Evolutionary conservation across 1,139 yeast species (phyloP).

Genomic region (Kodamaea plutei): DNA sequence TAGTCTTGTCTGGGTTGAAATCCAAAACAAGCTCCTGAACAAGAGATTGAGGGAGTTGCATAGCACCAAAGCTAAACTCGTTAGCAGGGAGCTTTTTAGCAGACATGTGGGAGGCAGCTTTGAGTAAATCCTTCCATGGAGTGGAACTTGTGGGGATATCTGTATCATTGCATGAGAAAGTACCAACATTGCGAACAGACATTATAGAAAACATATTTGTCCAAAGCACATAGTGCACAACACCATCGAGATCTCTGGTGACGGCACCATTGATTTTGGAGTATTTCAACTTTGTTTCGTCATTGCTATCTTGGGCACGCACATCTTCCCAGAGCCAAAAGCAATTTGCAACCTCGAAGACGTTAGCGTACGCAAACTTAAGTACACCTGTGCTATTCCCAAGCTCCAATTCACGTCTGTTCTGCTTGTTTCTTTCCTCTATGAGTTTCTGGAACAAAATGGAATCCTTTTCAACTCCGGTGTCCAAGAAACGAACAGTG

Average conservation of each 20-base stretch:
- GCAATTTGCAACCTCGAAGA: background rate
- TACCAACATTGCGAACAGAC: background rate
- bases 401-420: background rate
- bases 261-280: no score
- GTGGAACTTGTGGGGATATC: background rate
- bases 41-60: no score
- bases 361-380: background rate
- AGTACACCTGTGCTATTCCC: background rate
- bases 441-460: background rate
- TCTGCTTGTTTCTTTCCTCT: background rate
- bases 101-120: background rate
- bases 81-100: background rate
- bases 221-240: background rate
- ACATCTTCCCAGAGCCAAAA: background rate
- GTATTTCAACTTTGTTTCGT: no score
- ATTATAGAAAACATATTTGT: background rate
- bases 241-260: no score
- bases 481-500: background rate
- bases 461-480: background rate
- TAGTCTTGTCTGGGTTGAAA: background rate
- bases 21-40: background rate
- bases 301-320: conserved; percentile 1
- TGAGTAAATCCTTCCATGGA: background rate
- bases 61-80: no score
- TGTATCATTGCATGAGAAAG: background rate